A percentile compares a stretch with the other conserved stretches of the same genome.
phyloP scores from a whole-genome alignment of 768 basidiomycete genomes.

The Boletales sp. region DNA sequence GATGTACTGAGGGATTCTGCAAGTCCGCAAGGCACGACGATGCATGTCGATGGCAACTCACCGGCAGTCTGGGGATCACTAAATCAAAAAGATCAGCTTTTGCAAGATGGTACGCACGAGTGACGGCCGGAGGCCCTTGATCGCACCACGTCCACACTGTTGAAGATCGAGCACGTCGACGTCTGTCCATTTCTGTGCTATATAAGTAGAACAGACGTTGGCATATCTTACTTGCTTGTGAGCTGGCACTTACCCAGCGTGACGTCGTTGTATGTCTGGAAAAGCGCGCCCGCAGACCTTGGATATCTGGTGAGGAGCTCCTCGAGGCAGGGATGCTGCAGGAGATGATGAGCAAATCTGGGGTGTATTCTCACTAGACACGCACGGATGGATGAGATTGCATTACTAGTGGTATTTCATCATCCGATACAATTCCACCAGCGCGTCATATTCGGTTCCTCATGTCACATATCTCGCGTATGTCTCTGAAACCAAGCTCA shows the following conservation, averaged over 20 bases:
- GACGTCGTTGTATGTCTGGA: conserved; percentile 77
- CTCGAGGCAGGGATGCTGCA: conserved; percentile 46
- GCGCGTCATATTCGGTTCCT: not conserved
- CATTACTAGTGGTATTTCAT: conserved; percentile 2
- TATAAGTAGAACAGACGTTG: not conserved
- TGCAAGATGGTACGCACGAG: conserved; percentile 34
- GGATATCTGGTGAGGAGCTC: conserved; percentile 59
- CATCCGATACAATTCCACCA: not conserved
- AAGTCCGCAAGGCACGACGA: conserved; percentile 65
- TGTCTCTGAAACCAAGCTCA: conserved; percentile 34
- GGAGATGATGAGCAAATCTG: conserved; percentile 2
- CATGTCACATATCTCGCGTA: conserved; percentile 14
- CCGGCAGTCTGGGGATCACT: conserved; percentile 35
- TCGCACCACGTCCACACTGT: conserved; percentile 49
- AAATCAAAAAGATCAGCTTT: not conserved
- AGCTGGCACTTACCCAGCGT: conserved; percentile 45
- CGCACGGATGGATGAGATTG: conserved; percentile 25
- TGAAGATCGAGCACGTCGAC: conserved; percentile 61
- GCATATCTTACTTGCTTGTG: not conserved
- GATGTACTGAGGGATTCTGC: conserved; percentile 61
- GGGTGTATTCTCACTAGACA: not conserved
- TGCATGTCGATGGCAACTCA: conserved; percentile 27
- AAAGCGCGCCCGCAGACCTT: conserved; percentile 52
- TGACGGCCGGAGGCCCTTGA: conserved; percentile 55
- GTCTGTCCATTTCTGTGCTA: conserved; percentile 73